Evolutionary conservation across 2,329 filamentous ascomycete species (phyloP).

Genomic region (Penicillium italicum): DNA sequence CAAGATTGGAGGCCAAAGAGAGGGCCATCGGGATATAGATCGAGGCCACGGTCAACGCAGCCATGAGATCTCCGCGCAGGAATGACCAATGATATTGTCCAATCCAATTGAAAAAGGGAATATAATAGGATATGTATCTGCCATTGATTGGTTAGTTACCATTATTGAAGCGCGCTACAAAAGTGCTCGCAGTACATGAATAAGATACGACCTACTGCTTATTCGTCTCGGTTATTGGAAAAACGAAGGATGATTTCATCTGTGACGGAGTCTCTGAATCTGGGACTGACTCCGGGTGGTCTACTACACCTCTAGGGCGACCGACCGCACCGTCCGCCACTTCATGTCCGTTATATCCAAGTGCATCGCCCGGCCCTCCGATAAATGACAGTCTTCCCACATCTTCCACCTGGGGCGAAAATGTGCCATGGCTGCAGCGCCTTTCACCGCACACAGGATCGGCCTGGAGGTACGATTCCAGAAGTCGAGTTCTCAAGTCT

Average conservation of each 20-base stretch:
- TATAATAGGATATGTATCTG: slow-evolving; percentile 88
- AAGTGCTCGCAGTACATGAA: background rate
- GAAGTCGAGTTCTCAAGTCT: slow-evolving; percentile 36
- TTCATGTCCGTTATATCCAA: slow-evolving; percentile 34
- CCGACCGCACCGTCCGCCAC: slow-evolving; percentile 17
- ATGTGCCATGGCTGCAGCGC: slow-evolving; percentile 68
- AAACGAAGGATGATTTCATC: slow-evolving; percentile 66
- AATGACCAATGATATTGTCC: slow-evolving; percentile 78
- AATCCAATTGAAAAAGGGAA: slow-evolving; percentile 89
- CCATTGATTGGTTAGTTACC: slow-evolving; percentile 9
- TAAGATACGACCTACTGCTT: slow-evolving; percentile 59
- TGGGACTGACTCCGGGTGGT: slow-evolving; percentile 39
- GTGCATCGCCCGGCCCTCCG: slow-evolving; percentile 27
- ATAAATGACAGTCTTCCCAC: slow-evolving; percentile 49
- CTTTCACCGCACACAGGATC: slow-evolving; percentile 40
- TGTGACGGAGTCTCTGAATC: slow-evolving; percentile 65
- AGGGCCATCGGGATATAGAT: slow-evolving; percentile 98
- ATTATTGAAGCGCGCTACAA: background rate
- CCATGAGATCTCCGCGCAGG: slow-evolving; percentile 78
- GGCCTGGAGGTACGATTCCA: slow-evolving; percentile 39
- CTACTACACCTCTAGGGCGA: slow-evolving; percentile 37
- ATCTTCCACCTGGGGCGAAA: slow-evolving; percentile 64
- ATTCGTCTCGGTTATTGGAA: slow-evolving; percentile 69
- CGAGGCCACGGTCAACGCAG: slow-evolving; percentile 92
- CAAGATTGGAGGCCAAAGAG: slow-evolving; percentile 86